Percentiles rank a stretch among this genome's conserved stretches.
phyloP scores from a whole-genome alignment of 2,329 filamentous ascomycete species.

The Diaporthe humulicola region DNA sequence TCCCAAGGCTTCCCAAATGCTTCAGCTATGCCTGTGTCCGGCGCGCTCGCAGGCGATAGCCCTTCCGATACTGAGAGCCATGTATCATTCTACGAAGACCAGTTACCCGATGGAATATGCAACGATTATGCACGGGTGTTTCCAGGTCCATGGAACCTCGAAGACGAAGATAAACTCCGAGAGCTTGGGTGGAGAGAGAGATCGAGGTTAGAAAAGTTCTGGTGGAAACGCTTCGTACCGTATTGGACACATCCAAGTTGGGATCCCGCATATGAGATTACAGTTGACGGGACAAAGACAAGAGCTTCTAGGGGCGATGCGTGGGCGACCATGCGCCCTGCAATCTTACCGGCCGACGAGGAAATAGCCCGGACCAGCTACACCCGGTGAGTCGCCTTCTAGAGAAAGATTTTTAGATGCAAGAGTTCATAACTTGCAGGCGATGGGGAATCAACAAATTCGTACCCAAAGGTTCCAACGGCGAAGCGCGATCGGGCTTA shows the following conservation, averaged over 20 bases:
- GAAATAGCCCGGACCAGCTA: not conserved
- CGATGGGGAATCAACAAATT: not conserved
- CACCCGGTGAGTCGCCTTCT: not conserved
- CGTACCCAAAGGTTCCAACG: not conserved
- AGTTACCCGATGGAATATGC: not conserved
- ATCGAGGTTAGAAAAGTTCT: not conserved
- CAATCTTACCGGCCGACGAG: not conserved
- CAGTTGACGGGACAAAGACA: not conserved
- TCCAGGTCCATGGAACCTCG: not conserved
- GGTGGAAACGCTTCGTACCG: constrained; percentile 1
- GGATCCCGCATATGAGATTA: not conserved
- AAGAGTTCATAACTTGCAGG: not conserved
- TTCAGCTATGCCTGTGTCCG: too few relatives aligned
- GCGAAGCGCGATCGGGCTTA: not conserved
- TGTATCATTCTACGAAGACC: not conserved
- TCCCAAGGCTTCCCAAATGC: not conserved
- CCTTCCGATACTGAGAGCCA: not conserved
- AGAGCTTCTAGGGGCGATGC: not conserved
- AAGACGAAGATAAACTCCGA: not conserved
- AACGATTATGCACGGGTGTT: not conserved
- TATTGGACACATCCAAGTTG: not conserved
- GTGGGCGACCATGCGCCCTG: not conserved
- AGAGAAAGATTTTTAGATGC: not conserved
- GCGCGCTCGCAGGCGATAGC: not conserved
- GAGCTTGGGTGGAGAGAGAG: not conserved